Conservation (phyloP, 139 green algal genomes). For the Mesostigma viride region DNA sequence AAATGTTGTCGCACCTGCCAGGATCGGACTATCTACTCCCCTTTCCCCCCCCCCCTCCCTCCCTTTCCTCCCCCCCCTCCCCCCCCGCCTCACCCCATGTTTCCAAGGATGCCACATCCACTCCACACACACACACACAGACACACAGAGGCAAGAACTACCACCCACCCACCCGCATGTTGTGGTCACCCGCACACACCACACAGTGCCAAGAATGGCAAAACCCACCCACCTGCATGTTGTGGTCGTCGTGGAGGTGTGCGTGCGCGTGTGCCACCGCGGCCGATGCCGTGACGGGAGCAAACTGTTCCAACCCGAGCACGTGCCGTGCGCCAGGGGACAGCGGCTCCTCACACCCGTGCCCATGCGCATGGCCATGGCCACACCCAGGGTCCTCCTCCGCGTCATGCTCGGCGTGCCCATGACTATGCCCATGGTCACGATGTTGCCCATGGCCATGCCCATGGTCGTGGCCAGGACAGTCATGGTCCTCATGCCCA, state of each 20-base stretch:
- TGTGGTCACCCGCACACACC: too few relatives aligned
- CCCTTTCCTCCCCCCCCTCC: too few relatives aligned
- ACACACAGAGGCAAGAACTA: neutral
- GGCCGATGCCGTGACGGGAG: neutral
- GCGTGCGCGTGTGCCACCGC: neutral
- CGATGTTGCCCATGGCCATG: constrained; percentile 14
- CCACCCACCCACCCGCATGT: neutral
- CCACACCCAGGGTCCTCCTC: neutral
- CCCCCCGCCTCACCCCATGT: too few relatives aligned
- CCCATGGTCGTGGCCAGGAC: constrained; percentile 1
- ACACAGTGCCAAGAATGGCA: neutral
- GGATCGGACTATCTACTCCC: too few relatives aligned
- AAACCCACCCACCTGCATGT: neutral
- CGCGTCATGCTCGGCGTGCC: constrained; percentile 16
- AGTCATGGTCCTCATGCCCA: constrained; percentile 1
- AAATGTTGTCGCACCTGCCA: too few relatives aligned
- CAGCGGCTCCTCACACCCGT: neutral
- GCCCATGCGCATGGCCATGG: constrained; percentile 12
- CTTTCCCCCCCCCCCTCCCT: too few relatives aligned
- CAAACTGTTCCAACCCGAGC: neutral
- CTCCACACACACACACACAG: too few relatives aligned
- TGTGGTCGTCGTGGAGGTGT: neutral
- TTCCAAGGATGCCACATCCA: too few relatives aligned
- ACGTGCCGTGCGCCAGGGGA: neutral
- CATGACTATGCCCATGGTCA: constrained; percentile 22